phyloP scores from a whole-genome alignment of 495 filamentous ascomycete species.

The Aspergillus saccharolyticus region DNA sequence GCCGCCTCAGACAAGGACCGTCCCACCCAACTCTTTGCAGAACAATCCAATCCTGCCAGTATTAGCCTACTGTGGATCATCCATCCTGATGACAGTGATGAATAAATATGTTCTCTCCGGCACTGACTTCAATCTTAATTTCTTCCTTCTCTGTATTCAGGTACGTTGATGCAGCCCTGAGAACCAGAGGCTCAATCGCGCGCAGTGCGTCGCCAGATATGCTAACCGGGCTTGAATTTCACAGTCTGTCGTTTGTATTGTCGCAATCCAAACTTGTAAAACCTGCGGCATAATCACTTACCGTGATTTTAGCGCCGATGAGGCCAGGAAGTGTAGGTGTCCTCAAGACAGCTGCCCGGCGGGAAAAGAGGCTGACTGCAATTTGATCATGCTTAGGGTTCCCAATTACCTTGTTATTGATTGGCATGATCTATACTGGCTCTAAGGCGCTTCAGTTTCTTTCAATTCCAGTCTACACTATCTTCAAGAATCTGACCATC shows the following conservation, averaged over 20 bases:
- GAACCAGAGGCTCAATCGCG: background rate
- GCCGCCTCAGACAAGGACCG: conserved; percentile 32
- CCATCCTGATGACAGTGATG: conserved; percentile 97
- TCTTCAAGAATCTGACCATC: conserved; percentile 99
- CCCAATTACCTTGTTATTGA: conserved; percentile 90
- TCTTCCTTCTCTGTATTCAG: conserved; percentile 89
- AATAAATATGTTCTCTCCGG: conserved; percentile 98
- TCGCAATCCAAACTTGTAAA: conserved; percentile 82
- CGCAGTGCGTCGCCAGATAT: background rate
- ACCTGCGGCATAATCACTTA: conserved; percentile 78
- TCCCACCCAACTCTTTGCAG: conserved; percentile 37
- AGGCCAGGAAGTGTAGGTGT: conserved; percentile 82
- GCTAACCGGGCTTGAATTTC: conserved; percentile 13
- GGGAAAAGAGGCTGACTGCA: conserved; percentile 22
- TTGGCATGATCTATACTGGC: conserved; percentile 98
- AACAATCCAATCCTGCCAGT: conserved; percentile 78
- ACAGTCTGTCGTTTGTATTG: conserved; percentile 85
- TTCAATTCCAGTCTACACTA: conserved; percentile 97
- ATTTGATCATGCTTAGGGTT: conserved; percentile 62
- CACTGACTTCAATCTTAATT: conserved; percentile 88
- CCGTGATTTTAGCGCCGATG: conserved; percentile 83
- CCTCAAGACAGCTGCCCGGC: conserved; percentile 1
- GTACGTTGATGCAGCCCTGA: conserved; percentile 47
- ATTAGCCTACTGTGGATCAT: conserved; percentile 85
- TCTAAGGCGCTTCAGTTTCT: conserved; percentile 96